Conservation (phyloP, 345 rosid species). For the Eucalyptus virginea region DNA sequence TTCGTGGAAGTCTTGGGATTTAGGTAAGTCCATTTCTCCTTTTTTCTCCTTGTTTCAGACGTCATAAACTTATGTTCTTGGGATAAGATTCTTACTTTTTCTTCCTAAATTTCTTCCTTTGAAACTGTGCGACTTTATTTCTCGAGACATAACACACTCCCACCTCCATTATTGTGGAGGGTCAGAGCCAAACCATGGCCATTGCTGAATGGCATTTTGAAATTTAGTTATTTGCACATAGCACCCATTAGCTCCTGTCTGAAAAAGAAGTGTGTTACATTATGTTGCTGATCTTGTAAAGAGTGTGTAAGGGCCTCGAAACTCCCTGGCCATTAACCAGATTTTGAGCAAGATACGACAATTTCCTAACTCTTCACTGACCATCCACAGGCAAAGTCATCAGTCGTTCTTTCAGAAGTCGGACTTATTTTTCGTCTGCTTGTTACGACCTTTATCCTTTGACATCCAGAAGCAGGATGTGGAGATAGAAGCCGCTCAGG, state of each 20-base stretch:
- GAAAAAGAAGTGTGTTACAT: neutral
- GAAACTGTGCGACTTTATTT: neutral
- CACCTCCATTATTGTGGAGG: neutral
- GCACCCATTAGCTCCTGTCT: neutral
- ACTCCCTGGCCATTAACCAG: neutral
- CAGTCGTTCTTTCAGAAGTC: conserved; percentile 61
- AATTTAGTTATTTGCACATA: neutral
- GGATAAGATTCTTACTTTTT: neutral
- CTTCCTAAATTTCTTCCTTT: neutral
- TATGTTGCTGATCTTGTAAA: neutral
- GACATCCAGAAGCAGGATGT: conserved; percentile 57
- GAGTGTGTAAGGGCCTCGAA: neutral
- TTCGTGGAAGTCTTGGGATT: conserved; percentile 70
- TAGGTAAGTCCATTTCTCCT: conserved; percentile 24
- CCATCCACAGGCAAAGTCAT: conserved; percentile 61
- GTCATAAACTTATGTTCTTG: neutral
- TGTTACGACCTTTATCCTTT: conserved; percentile 57
- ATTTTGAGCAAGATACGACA: neutral
- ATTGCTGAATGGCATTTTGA: neutral
- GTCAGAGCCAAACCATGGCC: neutral
- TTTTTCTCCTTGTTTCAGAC: neutral
- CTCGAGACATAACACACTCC: neutral
- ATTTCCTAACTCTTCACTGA: neutral
- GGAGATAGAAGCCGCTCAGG: conserved; percentile 78
- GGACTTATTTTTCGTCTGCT: conserved; percentile 72